Conservation (phyloP, 306 rosid genomes). For the Astragalus glycyphyllos region DNA sequence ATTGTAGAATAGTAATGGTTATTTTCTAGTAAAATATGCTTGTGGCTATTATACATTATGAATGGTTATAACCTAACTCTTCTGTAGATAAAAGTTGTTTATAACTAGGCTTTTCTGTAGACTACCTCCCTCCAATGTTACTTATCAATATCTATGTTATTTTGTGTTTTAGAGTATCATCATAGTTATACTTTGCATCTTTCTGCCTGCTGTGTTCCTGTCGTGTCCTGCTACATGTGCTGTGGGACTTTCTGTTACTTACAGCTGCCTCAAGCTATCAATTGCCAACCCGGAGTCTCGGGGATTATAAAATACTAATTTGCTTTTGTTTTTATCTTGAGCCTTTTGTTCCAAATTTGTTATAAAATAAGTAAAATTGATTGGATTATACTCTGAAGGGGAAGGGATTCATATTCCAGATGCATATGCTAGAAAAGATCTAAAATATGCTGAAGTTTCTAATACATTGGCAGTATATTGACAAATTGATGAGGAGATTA, state of each 20-base stretch:
- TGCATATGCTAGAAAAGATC: conserved; percentile 29
- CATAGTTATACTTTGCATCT: background rate
- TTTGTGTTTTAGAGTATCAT: conserved; percentile 3
- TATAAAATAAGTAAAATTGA: background rate
- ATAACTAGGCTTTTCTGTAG: background rate
- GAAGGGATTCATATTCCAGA: background rate
- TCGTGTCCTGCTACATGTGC: background rate
- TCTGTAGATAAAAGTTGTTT: background rate
- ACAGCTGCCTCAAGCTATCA: background rate
- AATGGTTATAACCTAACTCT: background rate
- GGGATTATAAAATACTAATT: background rate
- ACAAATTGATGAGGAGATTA: conserved; percentile 11
- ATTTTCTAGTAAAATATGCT: background rate
- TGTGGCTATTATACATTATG: background rate
- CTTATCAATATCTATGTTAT: background rate
- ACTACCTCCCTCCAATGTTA: background rate
- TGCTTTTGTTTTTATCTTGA: background rate
- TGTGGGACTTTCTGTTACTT: background rate
- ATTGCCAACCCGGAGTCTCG: background rate
- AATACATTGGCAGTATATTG: background rate
- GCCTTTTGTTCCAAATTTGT: background rate
- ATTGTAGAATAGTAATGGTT: background rate
- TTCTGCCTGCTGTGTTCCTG: background rate
- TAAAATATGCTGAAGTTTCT: background rate
- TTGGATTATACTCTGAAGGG: conserved; percentile 5